These are phyloP conservation scores for Camelina neglecta DNA, from an alignment of 345 rosid species.

Conservation along the genomic window DNA sequence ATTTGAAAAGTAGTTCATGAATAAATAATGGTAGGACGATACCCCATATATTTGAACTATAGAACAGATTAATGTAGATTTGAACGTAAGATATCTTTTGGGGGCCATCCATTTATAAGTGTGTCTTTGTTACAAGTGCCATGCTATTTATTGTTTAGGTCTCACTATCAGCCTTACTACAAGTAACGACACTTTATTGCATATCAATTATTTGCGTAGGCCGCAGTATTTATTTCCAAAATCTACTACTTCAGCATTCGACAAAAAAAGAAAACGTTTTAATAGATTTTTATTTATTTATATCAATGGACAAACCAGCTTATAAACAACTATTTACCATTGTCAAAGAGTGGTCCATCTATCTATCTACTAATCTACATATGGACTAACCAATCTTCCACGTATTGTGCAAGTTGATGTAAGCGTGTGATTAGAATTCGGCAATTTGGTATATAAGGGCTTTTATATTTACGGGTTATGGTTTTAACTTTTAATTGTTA, in stretches of 20 bases:
- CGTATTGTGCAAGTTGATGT: too few relatives aligned
- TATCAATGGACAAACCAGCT: too few relatives aligned
- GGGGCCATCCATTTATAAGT: constrained; percentile 19
- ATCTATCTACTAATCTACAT: too few relatives aligned
- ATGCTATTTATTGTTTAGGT: constrained; percentile 24
- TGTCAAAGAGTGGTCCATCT: too few relatives aligned
- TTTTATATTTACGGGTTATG: too few relatives aligned
- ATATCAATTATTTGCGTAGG: neutral
- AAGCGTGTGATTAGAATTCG: too few relatives aligned
- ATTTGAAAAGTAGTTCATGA: neutral
- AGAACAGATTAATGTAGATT: constrained; percentile 11
- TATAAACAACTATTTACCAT: too few relatives aligned
- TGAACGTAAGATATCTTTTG: constrained; percentile 16
- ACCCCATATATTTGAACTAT: neutral
- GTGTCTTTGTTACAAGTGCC: constrained; percentile 26
- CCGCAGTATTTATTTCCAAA: neutral
- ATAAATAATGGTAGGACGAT: neutral
- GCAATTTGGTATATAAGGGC: too few relatives aligned
- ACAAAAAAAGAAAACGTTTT: neutral
- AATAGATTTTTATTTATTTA: too few relatives aligned
- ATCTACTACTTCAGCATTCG: neutral
- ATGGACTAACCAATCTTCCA: too few relatives aligned
- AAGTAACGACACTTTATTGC: neutral
- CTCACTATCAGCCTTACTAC: neutral
- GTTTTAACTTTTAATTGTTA: too few relatives aligned